These are phyloP conservation scores for Cladosporium velox DNA, from an alignment of 2,329 filamentous ascomycete genomes.

Conservation along the genomic window DNA sequence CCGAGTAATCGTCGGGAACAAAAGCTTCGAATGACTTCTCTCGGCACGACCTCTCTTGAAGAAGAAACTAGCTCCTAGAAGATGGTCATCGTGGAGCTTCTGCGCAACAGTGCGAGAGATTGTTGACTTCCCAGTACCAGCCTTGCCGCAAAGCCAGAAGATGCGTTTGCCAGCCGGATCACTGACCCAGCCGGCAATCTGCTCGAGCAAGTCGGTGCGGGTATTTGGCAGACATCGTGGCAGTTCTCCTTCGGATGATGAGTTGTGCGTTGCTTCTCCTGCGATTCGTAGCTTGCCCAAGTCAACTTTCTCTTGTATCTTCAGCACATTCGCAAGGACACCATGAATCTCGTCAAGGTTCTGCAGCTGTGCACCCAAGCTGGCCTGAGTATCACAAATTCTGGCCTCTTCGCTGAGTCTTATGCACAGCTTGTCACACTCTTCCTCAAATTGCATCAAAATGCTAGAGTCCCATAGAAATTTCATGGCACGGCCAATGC, in stretches of 20 bases:
- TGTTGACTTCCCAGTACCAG: slow-evolving; percentile 40
- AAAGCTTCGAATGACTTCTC: slow-evolving; percentile 20
- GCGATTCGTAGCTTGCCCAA: slow-evolving; percentile 21
- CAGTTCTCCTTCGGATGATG: slow-evolving; percentile 27
- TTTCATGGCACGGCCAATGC: neutral
- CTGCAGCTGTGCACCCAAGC: neutral
- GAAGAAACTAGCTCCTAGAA: slow-evolving; percentile 29
- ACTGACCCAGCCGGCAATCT: neutral
- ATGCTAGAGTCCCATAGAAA: neutral
- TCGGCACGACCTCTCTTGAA: slow-evolving; percentile 26
- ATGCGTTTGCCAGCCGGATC: slow-evolving; percentile 13
- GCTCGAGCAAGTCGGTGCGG: neutral
- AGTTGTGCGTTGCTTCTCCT: slow-evolving; percentile 29
- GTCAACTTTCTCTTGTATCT: neutral
- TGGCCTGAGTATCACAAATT: neutral
- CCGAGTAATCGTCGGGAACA: slow-evolving; percentile 24
- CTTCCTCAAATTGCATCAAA: neutral
- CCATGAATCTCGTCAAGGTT: slow-evolving; percentile 15
- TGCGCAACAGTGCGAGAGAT: slow-evolving; percentile 36
- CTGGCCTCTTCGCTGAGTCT: slow-evolving; percentile 18
- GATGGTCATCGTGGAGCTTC: slow-evolving; percentile 16
- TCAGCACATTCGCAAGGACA: neutral
- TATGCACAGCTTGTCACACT: neutral
- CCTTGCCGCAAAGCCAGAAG: slow-evolving; percentile 39
- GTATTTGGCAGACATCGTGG: neutral